Percentiles rank a stretch among this genome's conserved stretches.
phyloP scores from a whole-genome alignment of 2,329 filamentous ascomycete species.

The Periconia digitata region DNA sequence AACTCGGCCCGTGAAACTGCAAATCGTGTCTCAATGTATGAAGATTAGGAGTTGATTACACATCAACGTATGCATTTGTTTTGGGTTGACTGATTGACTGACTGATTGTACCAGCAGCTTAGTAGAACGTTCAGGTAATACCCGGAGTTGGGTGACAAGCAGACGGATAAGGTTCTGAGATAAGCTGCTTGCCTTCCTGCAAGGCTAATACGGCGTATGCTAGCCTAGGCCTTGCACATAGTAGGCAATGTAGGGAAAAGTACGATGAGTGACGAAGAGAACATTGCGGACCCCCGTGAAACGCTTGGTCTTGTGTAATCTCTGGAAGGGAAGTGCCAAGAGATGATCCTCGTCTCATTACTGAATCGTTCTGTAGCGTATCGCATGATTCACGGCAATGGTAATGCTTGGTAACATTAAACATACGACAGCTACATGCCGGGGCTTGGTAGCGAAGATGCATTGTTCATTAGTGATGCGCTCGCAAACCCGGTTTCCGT shows the following conservation, averaged over 20 bases:
- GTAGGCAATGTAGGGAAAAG: not conserved
- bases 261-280: not conserved
- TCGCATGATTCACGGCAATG: not conserved
- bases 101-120: no score
- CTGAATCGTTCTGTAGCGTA: not conserved
- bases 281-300: not conserved
- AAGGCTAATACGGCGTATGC: conserved; percentile 1
- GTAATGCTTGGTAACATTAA: not conserved
- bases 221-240: not conserved
- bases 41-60: not conserved
- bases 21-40: not conserved
- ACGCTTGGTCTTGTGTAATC: not conserved
- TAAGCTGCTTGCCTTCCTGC: conserved; percentile 12
- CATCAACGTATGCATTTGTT: not conserved
- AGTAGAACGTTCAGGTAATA: not conserved
- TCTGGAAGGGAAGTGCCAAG: not conserved
- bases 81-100: not conserved
- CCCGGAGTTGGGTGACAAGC: not conserved
- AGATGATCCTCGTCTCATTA: not conserved
- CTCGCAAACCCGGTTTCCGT: not conserved
- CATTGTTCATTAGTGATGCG: not conserved
- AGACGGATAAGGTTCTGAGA: conserved; percentile 15
- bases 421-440: not conserved
- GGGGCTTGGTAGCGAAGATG: not conserved
- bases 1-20: not conserved